Conservation (phyloP, 441 rosid species). For the Theobroma grandiflorum region DNA sequence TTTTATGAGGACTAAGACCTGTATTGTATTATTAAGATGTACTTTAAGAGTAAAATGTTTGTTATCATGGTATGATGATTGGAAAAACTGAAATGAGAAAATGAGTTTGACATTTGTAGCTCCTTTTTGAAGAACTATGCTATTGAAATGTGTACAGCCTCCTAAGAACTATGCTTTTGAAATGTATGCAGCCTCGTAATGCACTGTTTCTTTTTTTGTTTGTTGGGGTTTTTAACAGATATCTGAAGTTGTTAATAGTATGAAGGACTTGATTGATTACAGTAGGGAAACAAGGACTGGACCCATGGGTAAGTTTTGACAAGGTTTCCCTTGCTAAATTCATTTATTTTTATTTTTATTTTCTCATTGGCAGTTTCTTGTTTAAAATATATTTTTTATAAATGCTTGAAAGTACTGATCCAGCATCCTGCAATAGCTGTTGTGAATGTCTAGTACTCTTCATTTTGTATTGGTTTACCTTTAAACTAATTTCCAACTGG, state of each 20-base stretch:
- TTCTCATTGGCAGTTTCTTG: neutral
- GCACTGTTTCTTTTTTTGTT: slow-evolving; percentile 6
- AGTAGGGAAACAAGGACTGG: slow-evolving; percentile 89
- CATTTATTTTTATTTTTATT: neutral
- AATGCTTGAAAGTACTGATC: slow-evolving; percentile 18
- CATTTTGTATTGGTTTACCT: neutral
- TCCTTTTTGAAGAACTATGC: neutral
- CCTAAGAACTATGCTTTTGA: too few species aligned
- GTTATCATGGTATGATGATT: neutral
- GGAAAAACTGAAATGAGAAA: neutral
- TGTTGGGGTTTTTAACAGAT: slow-evolving; percentile 63
- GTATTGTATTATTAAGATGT: neutral
- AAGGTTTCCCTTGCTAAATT: slow-evolving; percentile 13
- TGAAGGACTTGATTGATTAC: slow-evolving; percentile 99
- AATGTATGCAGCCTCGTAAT: slow-evolving; percentile 1
- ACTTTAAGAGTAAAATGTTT: neutral
- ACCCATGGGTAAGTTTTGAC: slow-evolving; percentile 83
- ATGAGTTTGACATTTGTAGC: neutral
- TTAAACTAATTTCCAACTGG: neutral
- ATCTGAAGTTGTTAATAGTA: slow-evolving; percentile 98
- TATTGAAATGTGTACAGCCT: neutral
- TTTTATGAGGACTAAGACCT: neutral
- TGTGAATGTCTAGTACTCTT: neutral
- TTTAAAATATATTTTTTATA: neutral
- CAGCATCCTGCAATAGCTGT: neutral